These are phyloP conservation scores for Colletotrichum sp. DNA, from an alignment of 2,329 filamentous ascomycete species.

Conservation along the genomic window DNA sequence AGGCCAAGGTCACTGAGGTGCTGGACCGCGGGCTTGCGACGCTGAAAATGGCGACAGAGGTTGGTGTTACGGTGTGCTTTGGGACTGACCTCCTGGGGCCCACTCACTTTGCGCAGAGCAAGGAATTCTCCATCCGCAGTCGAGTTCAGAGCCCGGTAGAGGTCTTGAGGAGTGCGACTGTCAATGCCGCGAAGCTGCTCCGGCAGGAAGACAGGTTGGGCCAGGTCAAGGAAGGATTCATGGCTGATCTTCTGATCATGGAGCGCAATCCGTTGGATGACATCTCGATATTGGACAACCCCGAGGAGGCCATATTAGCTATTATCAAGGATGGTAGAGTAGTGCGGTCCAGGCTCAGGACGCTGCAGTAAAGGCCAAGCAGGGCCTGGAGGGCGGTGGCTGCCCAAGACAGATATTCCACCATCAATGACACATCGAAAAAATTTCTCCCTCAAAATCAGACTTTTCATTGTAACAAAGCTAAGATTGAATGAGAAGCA, in stretches of 20 bases:
- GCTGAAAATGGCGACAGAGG: background rate
- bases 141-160: background rate
- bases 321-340: background rate
- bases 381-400: background rate
- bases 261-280: slow-evolving; percentile 59
- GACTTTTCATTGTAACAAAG: too few relatives aligned
- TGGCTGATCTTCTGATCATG: slow-evolving; percentile 58
- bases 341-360: background rate
- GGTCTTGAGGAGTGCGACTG: background rate
- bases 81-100: background rate
- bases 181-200: background rate
- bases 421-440: background rate
- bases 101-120: background rate
- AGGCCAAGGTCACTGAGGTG: background rate
- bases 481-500: background rate
- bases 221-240: slow-evolving; percentile 54
- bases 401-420: background rate
- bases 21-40: background rate
- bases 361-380: background rate
- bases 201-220: background rate
- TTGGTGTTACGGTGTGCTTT: background rate
- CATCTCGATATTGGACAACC: slow-evolving; percentile 50
- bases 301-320: background rate
- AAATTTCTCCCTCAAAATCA: background rate
- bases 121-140: background rate